These are phyloP conservation scores for Thraustochytrium sp. DNA, from an alignment of 352 stramenopile genomes.

Conservation along the genomic window DNA sequence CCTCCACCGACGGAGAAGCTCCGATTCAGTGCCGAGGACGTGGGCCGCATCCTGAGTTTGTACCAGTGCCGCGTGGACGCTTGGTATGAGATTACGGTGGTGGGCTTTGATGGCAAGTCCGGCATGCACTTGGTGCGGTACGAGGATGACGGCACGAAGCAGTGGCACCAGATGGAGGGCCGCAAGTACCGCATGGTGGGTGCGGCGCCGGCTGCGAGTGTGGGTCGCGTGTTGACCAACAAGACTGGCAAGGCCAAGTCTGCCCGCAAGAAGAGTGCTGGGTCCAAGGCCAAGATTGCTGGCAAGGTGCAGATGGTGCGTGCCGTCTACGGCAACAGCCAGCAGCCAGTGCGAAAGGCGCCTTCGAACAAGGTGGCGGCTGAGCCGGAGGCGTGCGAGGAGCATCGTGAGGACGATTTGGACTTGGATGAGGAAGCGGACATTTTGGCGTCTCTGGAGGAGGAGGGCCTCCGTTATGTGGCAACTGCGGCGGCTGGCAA, in stretches of 20 bases:
- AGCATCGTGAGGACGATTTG: neutral
- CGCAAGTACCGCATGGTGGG: neutral
- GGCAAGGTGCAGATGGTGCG: neutral
- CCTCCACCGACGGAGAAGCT: neutral
- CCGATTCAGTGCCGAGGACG: neutral
- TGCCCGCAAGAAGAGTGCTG: neutral
- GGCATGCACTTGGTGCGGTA: constrained; percentile 22
- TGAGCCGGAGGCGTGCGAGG: neutral
- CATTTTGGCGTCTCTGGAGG: neutral
- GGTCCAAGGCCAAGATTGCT: neutral
- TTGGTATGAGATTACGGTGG: constrained; percentile 14
- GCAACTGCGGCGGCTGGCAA: too few species aligned
- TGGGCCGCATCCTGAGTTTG: neutral
- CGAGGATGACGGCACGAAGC: constrained; percentile 15
- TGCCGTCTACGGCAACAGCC: neutral
- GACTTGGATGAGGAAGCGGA: neutral
- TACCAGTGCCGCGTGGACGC: constrained; percentile 34
- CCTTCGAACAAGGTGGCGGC: neutral
- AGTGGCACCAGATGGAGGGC: constrained; percentile 41
- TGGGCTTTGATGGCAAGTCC: constrained; percentile 11
- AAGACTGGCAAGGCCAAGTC: neutral
- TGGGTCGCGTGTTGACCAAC: neutral
- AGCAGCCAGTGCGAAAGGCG: neutral
- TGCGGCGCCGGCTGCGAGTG: neutral
- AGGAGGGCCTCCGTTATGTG: constrained; percentile 6